phyloP scores from a whole-genome alignment of 2,329 filamentous ascomycete species.

The Verticillium dahliae region DNA sequence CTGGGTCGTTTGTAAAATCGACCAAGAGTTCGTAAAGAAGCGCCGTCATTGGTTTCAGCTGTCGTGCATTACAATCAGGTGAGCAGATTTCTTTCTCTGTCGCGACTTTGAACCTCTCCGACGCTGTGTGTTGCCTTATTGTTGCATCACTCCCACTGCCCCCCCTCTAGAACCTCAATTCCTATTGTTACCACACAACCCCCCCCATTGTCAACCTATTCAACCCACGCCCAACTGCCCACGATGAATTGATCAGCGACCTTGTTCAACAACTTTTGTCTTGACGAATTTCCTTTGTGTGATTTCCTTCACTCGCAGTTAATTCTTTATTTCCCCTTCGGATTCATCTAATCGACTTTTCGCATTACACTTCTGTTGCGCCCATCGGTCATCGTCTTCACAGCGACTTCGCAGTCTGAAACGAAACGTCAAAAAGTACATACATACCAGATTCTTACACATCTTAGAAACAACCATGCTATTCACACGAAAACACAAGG shows the following conservation, averaged over 20 bases:
- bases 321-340: background rate
- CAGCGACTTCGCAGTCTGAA: background rate
- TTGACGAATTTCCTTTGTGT: constrained; percentile 13
- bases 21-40: background rate
- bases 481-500: constrained; percentile 24
- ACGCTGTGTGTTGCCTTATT: constrained; percentile 9
- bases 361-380: background rate
- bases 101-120: background rate
- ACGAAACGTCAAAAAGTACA: constrained; percentile 1
- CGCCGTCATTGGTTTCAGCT: background rate
- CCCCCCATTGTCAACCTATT: background rate
- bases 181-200: background rate
- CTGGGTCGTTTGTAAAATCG: background rate
- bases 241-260: constrained; percentile 10
- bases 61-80: constrained; percentile 7
- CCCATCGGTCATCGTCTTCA: background rate
- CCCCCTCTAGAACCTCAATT: background rate
- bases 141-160: constrained; percentile 2
- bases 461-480: constrained; percentile 27
- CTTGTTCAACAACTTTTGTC: constrained; percentile 6
- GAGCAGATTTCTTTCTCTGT: constrained; percentile 6
- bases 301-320: background rate
- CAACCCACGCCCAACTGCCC: constrained; percentile 1
- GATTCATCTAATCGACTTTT: background rate
- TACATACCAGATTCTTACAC: constrained; percentile 9